Base-by-base conservation (phyloP, 1,284 basidiomycete species). In the Phlebopus sp. region DNA sequence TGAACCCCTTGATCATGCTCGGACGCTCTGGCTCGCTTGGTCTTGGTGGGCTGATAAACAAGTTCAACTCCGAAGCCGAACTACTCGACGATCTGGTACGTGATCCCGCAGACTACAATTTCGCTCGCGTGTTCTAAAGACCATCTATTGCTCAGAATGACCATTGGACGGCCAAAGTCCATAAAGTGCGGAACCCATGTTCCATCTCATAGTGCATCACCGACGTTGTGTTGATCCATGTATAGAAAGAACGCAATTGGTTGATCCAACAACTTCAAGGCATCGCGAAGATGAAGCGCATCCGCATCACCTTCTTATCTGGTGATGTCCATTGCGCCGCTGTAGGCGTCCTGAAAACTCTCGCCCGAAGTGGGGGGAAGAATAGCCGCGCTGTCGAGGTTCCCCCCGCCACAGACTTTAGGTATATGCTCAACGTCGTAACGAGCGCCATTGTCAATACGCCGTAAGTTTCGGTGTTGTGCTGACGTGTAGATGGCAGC, bases 311-410 rank as follows among this genome's bases (percentile, higher is more conserved):
- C 0, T 93, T 94, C 68, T 59, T 97, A n/a, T 87, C 86, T 0
- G 94, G 94, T 2, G 93, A 97, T 60, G 93, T 97, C 18, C 93
- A 97, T 60, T 90, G 90, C 55, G 87, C 87, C 0, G 87, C 90
- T 0, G 90, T 94, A 1, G 88, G 90, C 1, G 67, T 83, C 10
- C 72, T 93, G 57, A 90, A 86, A 67, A 90, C 90, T 1, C 70
- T 84, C 35, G 58, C 61, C 30, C 55, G 25, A 34, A 44, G 43
- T 30, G 23, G 54, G n/a, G 51, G 46, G 66, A 76, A 70, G 57
- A 62, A 60, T 23, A 84, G 78, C 59, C 78, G 75, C 40, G 63
- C 61, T 29, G 54, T 60, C 8, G 79, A 79, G 36, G 53, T 81
- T 9, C 59, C 67, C 3, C 82, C 88, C 1, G 61, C 68, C 2